Evolutionary conservation across 148 eudicot species (phyloP), one percentile per base, ranked within the genome.

Genomic region (Silene conica): DNA sequence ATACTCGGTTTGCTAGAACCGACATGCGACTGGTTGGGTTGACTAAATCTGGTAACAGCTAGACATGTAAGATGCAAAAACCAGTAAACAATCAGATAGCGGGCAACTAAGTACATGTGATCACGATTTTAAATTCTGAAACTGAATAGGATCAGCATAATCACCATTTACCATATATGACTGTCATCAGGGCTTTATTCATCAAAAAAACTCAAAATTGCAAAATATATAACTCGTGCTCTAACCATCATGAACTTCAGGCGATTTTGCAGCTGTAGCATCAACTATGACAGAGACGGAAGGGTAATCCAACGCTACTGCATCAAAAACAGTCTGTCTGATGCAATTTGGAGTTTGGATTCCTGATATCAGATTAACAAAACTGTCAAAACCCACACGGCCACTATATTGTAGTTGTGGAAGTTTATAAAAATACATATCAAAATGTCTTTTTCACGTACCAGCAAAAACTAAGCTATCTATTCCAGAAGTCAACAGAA

Each of bases 261-360:
- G 86, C 66, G 92, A 87, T 71, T 94, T 96, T 74, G 92, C 97
- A 77, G 97, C 97, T 10, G 99, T 96, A 72, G 95, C 99, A 87
- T 96, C 99, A 61, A 88, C 84, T 60, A 96, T 86, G 61, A 92
- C 97, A 16, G 89, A 81, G 69, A 96, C 92, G 59, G 84, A 82
- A 68, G 89, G 86, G 72, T 89, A 95, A 83, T 95, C 92, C 83
- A 89, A 78, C 71, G 97, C 96, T 18, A 92, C 99, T 12, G 99
- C 97, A 80, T 95, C 99, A 81, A 90, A 92, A 46, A 89, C 97
- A 9, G 97, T 95, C 82, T 95, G 96, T 66, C 99, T 85, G 64
- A 95, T 89, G 81, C 99, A 95, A 75, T 95, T 95, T 67, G 99
- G 99, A 81, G 97, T 95, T 82, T 95, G 99, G 73, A 95, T 97